A percentile compares a stretch with the other conserved stretches of the same genome.
phyloP scores from a whole-genome alignment of 2,329 filamentous ascomycete genomes.

The Calonectria pteridis region DNA sequence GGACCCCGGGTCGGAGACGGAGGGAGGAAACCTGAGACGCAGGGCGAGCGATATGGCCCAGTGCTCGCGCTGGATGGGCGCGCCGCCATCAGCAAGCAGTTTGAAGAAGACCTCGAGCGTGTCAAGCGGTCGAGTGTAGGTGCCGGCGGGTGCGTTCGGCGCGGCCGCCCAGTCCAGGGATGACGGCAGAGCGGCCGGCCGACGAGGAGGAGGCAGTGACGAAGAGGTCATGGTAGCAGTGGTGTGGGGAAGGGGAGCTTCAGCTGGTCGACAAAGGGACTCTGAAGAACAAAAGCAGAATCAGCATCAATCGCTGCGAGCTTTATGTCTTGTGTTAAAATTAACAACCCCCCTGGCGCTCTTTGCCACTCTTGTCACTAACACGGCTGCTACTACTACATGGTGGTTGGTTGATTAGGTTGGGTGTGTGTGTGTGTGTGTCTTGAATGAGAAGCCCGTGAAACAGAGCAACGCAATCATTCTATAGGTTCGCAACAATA shows the following conservation, averaged over 20 bases:
- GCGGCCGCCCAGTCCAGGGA: constrained; percentile 9
- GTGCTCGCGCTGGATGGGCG: constrained; percentile 46
- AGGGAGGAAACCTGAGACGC: constrained; percentile 32
- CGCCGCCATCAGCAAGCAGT: constrained; percentile 44
- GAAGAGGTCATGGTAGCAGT: not conserved
- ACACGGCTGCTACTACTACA: not conserved
- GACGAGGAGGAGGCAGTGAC: not conserved
- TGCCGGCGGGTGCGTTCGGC: constrained; percentile 2
- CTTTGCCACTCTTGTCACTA: not conserved
- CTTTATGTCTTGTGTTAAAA: not conserved
- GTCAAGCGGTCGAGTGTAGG: constrained; percentile 24
- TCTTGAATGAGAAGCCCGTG: not conserved
- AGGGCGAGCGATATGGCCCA: constrained; percentile 46
- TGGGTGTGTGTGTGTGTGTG: not conserved
- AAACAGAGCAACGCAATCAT: not conserved
- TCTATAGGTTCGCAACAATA: not conserved
- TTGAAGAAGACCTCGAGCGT: constrained; percentile 47
- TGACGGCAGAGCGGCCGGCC: not conserved
- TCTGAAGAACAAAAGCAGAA: not conserved
- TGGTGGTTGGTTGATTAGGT: not conserved
- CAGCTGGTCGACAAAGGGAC: not conserved
- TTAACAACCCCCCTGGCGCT: not conserved
- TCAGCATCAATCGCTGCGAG: not conserved
- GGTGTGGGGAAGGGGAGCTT: not conserved
- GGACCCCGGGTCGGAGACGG: constrained; percentile 33